These are phyloP conservation scores for Talaromyces sp. DNA, from an alignment of 2,329 filamentous ascomycete species.

Conservation along the genomic window DNA sequence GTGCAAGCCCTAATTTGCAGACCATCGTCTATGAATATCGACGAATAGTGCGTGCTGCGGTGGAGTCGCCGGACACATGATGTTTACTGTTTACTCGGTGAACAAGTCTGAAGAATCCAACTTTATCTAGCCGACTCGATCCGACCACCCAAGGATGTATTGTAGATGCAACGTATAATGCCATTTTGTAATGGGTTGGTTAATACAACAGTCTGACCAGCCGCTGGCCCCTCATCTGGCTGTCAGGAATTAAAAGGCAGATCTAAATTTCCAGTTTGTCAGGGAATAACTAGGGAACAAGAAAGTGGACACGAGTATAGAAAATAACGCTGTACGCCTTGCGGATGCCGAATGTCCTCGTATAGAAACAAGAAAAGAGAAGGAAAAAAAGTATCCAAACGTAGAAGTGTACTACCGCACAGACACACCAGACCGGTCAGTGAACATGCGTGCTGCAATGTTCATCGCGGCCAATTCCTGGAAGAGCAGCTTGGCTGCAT, in stretches of 20 bases:
- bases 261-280: not conserved
- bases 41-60: not conserved
- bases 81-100: not conserved
- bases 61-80: not conserved
- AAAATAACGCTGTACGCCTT: slow-evolving; percentile 12
- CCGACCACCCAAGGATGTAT: too few species aligned
- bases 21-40: not conserved
- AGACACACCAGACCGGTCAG: slow-evolving; percentile 53
- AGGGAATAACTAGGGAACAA: not conserved
- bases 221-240: not conserved
- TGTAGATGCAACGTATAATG: not conserved
- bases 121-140: not conserved
- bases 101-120: not conserved
- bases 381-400: not conserved
- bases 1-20: not conserved
- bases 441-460: slow-evolving; percentile 96
- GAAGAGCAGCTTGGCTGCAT: slow-evolving; percentile 96
- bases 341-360: slow-evolving; percentile 12
- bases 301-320: not conserved
- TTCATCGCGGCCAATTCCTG: slow-evolving; percentile 98
- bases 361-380: slow-evolving; percentile 4
- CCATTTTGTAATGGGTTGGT: not conserved
- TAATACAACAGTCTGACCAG: not conserved
- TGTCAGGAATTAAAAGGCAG: not conserved
- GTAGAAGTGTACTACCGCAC: slow-evolving; percentile 25